Evolutionary conservation across 495 filamentous ascomycete genomes (phyloP).

Genomic region (Staphylotrichum tortipilum): DNA sequence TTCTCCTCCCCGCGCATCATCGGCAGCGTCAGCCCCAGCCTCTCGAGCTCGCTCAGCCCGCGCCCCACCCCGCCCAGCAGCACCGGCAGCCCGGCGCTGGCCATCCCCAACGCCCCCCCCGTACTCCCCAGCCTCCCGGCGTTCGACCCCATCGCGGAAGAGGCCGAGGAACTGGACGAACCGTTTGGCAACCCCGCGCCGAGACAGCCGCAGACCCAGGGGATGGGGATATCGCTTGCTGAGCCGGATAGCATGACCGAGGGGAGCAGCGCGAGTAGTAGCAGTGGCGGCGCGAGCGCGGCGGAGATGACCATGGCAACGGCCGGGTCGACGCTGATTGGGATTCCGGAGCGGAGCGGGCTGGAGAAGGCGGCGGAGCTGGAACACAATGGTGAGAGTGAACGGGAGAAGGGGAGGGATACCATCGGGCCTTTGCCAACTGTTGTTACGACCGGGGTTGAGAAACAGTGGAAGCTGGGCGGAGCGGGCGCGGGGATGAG

Average conservation of each 20-base stretch:
- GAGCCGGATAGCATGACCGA: conserved; percentile 6
- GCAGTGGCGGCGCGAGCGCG: conserved; percentile 1
- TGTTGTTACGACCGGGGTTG: neutral
- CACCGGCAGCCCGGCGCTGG: neutral
- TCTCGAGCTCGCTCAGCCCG: neutral
- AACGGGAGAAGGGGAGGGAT: neutral
- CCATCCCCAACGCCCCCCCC: conserved; percentile 5
- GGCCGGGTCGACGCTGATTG: neutral
- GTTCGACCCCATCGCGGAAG: conserved; percentile 21
- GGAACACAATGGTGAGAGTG: neutral
- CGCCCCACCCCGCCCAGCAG: neutral
- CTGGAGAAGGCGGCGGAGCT: too few relatives aligned
- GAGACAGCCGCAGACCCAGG: neutral
- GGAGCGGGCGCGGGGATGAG: neutral
- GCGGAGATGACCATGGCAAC: too few relatives aligned
- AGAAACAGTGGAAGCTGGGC: too few relatives aligned
- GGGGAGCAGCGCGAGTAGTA: conserved; percentile 21
- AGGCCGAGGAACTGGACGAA: conserved; percentile 2
- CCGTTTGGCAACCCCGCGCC: neutral
- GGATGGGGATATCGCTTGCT: neutral
- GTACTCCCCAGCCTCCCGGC: conserved; percentile 19
- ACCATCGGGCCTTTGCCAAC: neutral
- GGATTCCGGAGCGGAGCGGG: too few relatives aligned
- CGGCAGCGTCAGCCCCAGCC: neutral
- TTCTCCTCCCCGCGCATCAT: conserved; percentile 14